Base-by-base conservation (phyloP, 2,329 filamentous ascomycete species). In the Dendryphion nanum region DNA sequence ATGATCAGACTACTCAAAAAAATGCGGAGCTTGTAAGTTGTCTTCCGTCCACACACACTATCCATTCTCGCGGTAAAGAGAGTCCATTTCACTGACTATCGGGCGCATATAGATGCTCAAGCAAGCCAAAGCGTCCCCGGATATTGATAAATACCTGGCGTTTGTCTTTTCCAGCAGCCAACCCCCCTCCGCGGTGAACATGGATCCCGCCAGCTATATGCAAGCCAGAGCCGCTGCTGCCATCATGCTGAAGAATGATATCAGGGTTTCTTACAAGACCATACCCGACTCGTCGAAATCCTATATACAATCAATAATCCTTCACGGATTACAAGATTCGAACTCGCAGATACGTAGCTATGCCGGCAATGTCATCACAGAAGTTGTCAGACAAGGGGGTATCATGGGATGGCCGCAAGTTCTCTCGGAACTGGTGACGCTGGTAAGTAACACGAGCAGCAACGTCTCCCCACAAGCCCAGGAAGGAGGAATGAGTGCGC, bases 71-170 rank as follows among this genome's bases (percentile, higher is more conserved):
- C n/a, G n/a, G n/a, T n/a, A n/a, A n/a, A n/a, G 16, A 29, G 17
- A 31, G 18, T 23, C 33, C 24, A 17, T 28, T 44, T 41, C 56
- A 51, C 57, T 61, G 45, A 66, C 52, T 36, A 35, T 41, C 33
- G 24, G 37, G 41, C 23, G 38, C n/a, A 19, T 40, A 32, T 40
- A 97, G 93, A 94, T 97, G 88, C 86, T 98, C 55, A 77, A 81
- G 50, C 86, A 95, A 71, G 93, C 91, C 44, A 94, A 88, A 64
- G 72, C 76, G 36, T 93, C 87, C 8, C 90, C 90, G 33, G 91
- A 97, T 66, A 87, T 96, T 74, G 91, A 94, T 74, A 97, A 97
- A 71, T 98, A 98, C 68, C 82, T 98, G 30, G 86, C 88, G 53
- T 96, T 86, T 68, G 79, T 98, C 46, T 88, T 95, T 68, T 88